phyloP scores from a whole-genome alignment of 2,329 filamentous ascomycete genomes.

The Ophiostoma angusticollis region DNA sequence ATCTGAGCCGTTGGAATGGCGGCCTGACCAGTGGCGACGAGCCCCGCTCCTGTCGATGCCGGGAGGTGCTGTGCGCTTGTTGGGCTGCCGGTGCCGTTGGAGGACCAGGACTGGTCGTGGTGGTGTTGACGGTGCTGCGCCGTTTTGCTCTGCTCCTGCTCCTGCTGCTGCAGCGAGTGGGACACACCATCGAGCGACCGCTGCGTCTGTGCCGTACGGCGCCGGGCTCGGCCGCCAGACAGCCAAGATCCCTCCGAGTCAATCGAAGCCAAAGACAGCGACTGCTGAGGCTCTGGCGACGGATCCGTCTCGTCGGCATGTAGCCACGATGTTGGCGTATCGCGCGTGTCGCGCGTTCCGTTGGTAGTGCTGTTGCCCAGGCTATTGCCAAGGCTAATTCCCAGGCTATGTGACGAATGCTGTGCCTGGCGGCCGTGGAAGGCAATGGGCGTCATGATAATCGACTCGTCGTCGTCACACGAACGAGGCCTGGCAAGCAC shows the following conservation, averaged over 20 bases:
- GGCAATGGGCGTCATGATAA: constrained; percentile 1
- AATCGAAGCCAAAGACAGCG: constrained; percentile 82
- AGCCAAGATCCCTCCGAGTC: constrained; percentile 96
- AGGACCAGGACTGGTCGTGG: constrained; percentile 27
- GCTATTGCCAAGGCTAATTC: no score
- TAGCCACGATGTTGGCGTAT: constrained; percentile 31
- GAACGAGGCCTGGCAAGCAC: no score
- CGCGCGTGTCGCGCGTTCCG: constrained; percentile 26
- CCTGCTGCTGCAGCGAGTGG: constrained; percentile 28
- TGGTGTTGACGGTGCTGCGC: constrained; percentile 30
- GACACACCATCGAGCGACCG: constrained; percentile 42
- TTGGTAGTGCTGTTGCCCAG: constrained; percentile 15
- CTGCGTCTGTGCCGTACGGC: constrained; percentile 30
- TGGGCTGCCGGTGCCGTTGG: constrained; percentile 41
- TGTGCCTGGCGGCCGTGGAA: constrained; percentile 18
- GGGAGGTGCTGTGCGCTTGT: constrained; percentile 24
- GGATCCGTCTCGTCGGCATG: constrained; percentile 26
- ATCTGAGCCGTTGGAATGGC: not conserved
- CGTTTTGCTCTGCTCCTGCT: constrained; percentile 22
- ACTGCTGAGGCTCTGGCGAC: constrained; percentile 52
- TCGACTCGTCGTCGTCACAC: constrained; percentile 19
- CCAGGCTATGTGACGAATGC: constrained; percentile 6
- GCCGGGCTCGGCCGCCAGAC: constrained; percentile 48
- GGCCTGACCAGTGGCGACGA: not conserved
- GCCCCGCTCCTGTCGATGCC: constrained; percentile 11